These are phyloP conservation scores for Panaeolus papilionaceus DNA, from an alignment of 768 basidiomycete species.

Conservation along the genomic window DNA sequence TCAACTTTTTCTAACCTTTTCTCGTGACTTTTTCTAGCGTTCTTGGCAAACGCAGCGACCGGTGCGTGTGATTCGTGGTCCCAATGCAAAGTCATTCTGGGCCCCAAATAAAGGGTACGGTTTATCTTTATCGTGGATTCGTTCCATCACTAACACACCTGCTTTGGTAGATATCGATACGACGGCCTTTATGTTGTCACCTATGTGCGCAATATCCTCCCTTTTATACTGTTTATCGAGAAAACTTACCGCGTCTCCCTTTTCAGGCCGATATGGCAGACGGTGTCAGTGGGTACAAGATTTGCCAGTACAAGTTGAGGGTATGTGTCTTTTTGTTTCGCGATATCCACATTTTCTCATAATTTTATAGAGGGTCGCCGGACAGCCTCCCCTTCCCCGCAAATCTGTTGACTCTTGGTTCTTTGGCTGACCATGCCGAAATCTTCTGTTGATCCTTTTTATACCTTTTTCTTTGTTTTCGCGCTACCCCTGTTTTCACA, in stretches of 20 bases:
- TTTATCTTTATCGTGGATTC: neutral
- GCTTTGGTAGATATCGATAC: conserved; percentile 43
- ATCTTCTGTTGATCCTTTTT: neutral
- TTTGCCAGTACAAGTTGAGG: conserved; percentile 22
- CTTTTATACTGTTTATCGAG: neutral
- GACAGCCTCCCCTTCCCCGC: neutral
- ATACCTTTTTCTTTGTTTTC: neutral
- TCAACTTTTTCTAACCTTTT: conserved; percentile 12
- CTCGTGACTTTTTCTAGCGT: conserved; percentile 28
- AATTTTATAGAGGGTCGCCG: neutral
- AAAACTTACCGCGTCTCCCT: neutral
- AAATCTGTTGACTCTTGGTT: conserved; percentile 1
- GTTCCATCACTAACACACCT: neutral
- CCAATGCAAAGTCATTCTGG: conserved; percentile 34
- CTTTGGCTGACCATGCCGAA: neutral
- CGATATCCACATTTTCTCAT: neutral
- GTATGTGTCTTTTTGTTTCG: conserved; percentile 16
- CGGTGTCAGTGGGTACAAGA: conserved; percentile 20
- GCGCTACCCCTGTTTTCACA: neutral
- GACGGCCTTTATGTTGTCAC: conserved; percentile 49
- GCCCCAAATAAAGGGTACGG: conserved; percentile 42
- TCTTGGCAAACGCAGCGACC: conserved; percentile 38
- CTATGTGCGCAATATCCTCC: conserved; percentile 30
- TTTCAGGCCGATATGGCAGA: neutral
- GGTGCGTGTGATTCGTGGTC: conserved; percentile 49